A percentile compares a stretch with the other conserved stretches of the same genome.
Evolutionary conservation across 2,329 filamentous ascomycete species (phyloP).

Genomic region (Fusarium sp.): DNA sequence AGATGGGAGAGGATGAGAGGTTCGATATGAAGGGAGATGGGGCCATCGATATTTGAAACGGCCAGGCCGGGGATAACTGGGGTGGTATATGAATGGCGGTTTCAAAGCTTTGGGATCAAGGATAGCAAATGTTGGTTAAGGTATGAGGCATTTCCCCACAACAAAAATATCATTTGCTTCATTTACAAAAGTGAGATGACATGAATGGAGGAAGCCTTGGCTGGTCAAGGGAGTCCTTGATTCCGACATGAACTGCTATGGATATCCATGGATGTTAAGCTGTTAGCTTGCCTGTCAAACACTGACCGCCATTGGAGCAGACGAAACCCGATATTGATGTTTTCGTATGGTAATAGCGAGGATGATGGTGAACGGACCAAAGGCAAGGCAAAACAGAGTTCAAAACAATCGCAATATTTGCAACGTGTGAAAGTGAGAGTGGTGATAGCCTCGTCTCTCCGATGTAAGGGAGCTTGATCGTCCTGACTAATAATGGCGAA

Average conservation of each 20-base stretch:
- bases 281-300: slow-evolving; percentile 2
- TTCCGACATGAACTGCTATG: neutral
- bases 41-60: slow-evolving; percentile 31
- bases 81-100: slow-evolving; percentile 22
- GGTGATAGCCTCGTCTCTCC: slow-evolving; percentile 18
- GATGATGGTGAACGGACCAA: neutral
- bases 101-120: slow-evolving; percentile 30
- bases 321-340: neutral
- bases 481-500: neutral
- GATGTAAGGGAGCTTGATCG: slow-evolving; percentile 21
- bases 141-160: slow-evolving; percentile 31
- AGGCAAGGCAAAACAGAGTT: slow-evolving; percentile 16
- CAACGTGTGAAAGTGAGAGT: slow-evolving; percentile 3
- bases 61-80: slow-evolving; percentile 17
- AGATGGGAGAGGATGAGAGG: slow-evolving; percentile 38
- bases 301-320: slow-evolving; percentile 19
- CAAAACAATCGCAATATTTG: slow-evolving; percentile 6
- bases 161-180: slow-evolving; percentile 10
- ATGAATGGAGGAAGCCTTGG: slow-evolving; percentile 9
- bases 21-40: slow-evolving; percentile 11
- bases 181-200: slow-evolving; percentile 22
- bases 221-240: slow-evolving; percentile 2
- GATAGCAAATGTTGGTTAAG: slow-evolving; percentile 5
- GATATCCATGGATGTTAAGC: neutral
- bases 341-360: neutral